Evolutionary conservation across 2,329 filamentous ascomycete genomes (phyloP).

Genomic region (Colletotrichum liaoningense): DNA sequence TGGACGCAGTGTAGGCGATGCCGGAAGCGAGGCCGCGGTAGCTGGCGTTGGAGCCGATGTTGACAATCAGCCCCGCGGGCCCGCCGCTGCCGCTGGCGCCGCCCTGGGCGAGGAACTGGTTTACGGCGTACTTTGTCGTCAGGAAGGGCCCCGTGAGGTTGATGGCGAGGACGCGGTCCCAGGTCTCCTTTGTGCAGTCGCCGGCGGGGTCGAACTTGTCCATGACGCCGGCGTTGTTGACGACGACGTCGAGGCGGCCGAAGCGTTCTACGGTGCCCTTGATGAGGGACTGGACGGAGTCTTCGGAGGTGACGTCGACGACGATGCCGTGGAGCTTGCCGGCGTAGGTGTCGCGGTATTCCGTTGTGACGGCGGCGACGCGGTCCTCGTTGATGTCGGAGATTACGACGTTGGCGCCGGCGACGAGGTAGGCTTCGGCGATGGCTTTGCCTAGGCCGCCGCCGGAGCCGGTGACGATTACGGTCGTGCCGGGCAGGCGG

Average conservation of each 20-base stretch:
- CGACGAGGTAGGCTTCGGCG: conserved; percentile 44
- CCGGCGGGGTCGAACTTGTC: conserved; percentile 67
- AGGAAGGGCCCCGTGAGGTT: conserved; percentile 69
- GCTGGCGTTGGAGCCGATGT: conserved; percentile 38
- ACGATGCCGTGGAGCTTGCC: conserved; percentile 25
- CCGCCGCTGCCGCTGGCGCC: conserved; percentile 22
- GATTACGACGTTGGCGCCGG: conserved; percentile 46
- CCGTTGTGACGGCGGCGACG: conserved; percentile 19
- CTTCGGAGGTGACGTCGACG: conserved; percentile 31
- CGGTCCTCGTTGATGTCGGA: conserved; percentile 44
- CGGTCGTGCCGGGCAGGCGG: conserved; percentile 40
- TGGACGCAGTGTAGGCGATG: conserved; percentile 63
- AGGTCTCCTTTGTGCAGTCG: conserved; percentile 56
- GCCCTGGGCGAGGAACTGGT: conserved; percentile 55
- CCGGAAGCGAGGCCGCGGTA: conserved; percentile 42
- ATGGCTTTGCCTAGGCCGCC: conserved; percentile 47
- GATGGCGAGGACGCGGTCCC: conserved; percentile 65
- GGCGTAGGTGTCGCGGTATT: conserved; percentile 31
- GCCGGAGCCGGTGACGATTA: conserved; percentile 46
- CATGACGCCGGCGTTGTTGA: conserved; percentile 70
- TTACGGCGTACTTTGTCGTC: conserved; percentile 62
- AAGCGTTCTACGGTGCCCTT: conserved; percentile 29
- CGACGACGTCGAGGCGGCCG: conserved; percentile 59
- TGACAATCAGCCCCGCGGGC: conserved; percentile 39
- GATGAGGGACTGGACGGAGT: conserved; percentile 27